Base-by-base conservation (phyloP, 768 basidiomycete species). In the Rubroboletus pulcherrimus region DNA sequence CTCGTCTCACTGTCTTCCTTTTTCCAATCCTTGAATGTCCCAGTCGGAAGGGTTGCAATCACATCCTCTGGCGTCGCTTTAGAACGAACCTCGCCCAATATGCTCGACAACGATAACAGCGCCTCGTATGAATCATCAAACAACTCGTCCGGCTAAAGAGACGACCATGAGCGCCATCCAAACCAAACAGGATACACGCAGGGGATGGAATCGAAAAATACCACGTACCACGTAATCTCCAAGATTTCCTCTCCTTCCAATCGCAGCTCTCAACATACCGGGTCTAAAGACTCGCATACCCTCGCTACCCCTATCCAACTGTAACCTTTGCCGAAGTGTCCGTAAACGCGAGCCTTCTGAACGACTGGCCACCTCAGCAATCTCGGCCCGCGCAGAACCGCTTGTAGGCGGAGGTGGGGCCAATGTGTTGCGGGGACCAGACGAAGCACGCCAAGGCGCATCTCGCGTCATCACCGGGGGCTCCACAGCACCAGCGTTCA, bases 41-140 rank as follows among this genome's bases (percentile, higher is more conserved):
- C 85, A 15, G 75, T 82, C 19, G 87, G 84, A 49, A 91, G 71
- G 0, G 77, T 73, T 12, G 81, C 70, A 45, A 93, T 73, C 31
- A 89, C 75, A 8, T 84, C 74, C 1, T 79, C 77, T 2, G 89
- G 84, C 1, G 87, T 87, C 21, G 79, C 78, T 29, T 78, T 82
- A 0, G 87, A 82, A 61, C 80, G 82, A 7, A 72, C 88, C n/a
- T 91, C 88, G 7, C 89, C 87, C 41, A 91, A 69, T 17, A 81
- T 69, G 14, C 76, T 76, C 35, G 83, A 77, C 44, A 91, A 71
- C 3, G 78, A 77, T 19, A 90, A 60, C 49, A 91, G 68, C 38
- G 75, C 81, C 66, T 92, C 90, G 62, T 91, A 91, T 2, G 89
- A 91, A 7, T 77, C 69, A 58, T 90, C 87, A 65, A 89, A 86